Conservation (phyloP, 176 grass and related monocot genomes). For the Zea mays region DNA sequence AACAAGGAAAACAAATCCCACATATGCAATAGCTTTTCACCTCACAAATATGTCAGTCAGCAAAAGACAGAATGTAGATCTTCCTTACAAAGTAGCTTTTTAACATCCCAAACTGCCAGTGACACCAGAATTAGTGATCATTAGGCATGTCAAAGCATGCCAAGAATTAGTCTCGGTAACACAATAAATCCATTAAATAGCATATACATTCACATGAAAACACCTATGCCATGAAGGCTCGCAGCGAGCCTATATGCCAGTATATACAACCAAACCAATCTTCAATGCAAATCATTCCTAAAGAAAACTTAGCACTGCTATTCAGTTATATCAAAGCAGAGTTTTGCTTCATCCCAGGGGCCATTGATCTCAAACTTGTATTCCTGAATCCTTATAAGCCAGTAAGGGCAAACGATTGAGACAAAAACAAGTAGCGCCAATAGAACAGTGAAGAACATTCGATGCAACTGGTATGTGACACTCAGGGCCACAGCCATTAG, state of each 20-base stretch:
- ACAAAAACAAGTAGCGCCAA: constrained; percentile 71
- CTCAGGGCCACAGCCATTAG: constrained; percentile 58
- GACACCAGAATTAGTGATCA: constrained; percentile 18
- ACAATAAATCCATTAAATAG: background rate
- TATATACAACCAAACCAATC: constrained; percentile 22
- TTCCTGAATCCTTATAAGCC: constrained; percentile 96
- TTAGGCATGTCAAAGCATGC: background rate
- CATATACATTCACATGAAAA: constrained; percentile 25
- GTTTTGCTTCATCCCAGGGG: constrained; percentile 95
- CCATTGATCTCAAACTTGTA: constrained; percentile 99
- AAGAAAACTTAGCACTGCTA: constrained; percentile 7
- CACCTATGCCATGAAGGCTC: constrained; percentile 6
- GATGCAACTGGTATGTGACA: constrained; percentile 70
- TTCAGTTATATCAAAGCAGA: constrained; percentile 95
- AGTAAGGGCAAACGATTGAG: constrained; percentile 75
- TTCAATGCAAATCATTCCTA: background rate
- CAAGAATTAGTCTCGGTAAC: constrained; percentile 1
- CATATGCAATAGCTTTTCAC: background rate
- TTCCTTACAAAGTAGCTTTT: background rate
- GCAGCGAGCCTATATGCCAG: background rate
- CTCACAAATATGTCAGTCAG: background rate
- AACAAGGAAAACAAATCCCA: background rate
- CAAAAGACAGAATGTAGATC: background rate
- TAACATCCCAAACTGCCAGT: background rate
- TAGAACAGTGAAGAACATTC: constrained; percentile 64